A percentile compares a stretch with the other conserved stretches of the same genome.
These are phyloP conservation scores for Dissoconium aciculare DNA, from an alignment of 2,329 filamentous ascomycete genomes.

Conservation along the genomic window DNA sequence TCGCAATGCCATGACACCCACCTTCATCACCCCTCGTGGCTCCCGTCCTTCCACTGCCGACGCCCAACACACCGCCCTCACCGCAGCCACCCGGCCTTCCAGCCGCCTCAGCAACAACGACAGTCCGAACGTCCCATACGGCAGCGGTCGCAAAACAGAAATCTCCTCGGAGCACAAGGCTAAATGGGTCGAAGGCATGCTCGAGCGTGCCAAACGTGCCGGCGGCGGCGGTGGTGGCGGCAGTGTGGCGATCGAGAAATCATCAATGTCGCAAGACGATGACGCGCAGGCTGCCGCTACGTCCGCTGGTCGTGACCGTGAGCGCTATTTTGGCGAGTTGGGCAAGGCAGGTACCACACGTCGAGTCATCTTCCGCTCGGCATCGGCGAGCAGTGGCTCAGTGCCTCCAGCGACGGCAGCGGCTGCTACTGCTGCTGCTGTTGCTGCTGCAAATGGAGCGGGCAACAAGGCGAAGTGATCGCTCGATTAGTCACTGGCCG, in stretches of 20 bases:
- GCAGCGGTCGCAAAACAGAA: conserved; percentile 39
- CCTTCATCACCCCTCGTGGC: conserved; percentile 14
- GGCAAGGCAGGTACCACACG: conserved; percentile 60
- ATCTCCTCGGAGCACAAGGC: conserved; percentile 48
- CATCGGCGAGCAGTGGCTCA: neutral
- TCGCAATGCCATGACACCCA: too few species aligned
- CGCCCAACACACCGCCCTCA: neutral
- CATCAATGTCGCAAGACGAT: too few species aligned
- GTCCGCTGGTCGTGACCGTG: conserved; percentile 20
- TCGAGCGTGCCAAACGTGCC: conserved; percentile 60
- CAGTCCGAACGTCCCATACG: neutral
- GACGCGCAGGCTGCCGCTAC: too few species aligned
- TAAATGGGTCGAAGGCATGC: conserved; percentile 71
- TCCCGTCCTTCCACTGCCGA: conserved; percentile 10
- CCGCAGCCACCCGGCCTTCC: neutral
- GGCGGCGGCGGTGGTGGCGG: too few species aligned
- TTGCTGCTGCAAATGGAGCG: too few species aligned
- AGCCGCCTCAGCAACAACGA: conserved; percentile 3
- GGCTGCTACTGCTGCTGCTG: too few species aligned
- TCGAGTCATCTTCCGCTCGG: conserved; percentile 46
- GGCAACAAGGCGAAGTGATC: too few species aligned
- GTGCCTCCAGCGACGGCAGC: too few species aligned
- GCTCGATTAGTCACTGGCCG: too few species aligned
- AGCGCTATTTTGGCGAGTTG: conserved; percentile 48
- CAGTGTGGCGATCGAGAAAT: too few species aligned